Evolutionary conservation across 2,329 filamentous ascomycete species (phyloP).

Genomic region (Xenoacremonium recifei): DNA sequence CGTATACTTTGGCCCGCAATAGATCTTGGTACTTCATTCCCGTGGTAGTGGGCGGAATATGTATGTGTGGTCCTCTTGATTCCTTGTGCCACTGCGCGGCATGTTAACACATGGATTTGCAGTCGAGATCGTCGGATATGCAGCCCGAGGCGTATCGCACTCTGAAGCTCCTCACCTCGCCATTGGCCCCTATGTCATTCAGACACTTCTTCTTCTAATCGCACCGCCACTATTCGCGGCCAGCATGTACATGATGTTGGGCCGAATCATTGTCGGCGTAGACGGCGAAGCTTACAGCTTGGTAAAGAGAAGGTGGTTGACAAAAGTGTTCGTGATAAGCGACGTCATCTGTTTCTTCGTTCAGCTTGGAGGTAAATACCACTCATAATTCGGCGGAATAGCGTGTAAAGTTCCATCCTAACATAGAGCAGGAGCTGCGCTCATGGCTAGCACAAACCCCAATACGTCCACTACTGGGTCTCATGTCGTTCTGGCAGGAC

Average conservation of each 20-base stretch:
- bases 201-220: background rate
- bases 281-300: background rate
- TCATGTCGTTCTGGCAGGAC: background rate
- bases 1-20: background rate
- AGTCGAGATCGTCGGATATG: background rate
- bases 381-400: background rate
- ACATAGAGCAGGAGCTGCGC: background rate
- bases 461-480: background rate
- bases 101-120: background rate
- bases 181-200: background rate
- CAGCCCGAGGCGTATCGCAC: background rate
- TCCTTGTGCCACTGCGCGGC: background rate
- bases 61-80: background rate
- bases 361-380: background rate
- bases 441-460: background rate
- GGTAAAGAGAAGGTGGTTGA: background rate
- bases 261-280: background rate
- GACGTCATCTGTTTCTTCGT: background rate
- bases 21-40: background rate
- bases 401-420: background rate
- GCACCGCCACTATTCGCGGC: background rate
- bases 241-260: background rate
- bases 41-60: background rate
- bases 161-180: background rate
- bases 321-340: background rate